phyloP scores from a whole-genome alignment of 768 basidiomycete species.

The Lactifluus piperatus region DNA sequence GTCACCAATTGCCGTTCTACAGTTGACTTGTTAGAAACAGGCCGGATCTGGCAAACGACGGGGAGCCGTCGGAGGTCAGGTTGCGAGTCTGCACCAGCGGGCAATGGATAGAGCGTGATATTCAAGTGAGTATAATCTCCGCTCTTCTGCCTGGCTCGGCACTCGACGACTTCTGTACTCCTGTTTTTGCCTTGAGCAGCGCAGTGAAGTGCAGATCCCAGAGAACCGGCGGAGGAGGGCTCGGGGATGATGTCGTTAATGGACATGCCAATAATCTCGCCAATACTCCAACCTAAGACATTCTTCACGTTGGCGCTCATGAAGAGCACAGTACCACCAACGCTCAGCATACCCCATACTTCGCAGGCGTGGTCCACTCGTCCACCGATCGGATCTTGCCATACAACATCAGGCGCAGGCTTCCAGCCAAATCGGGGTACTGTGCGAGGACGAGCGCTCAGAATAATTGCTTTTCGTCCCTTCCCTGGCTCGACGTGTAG shows the following conservation, averaged over 20 bases:
- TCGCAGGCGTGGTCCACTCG: constrained; percentile 27
- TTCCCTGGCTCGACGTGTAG: constrained; percentile 91
- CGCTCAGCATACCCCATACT: constrained; percentile 49
- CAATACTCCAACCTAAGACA: constrained; percentile 54
- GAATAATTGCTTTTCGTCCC: constrained; percentile 86
- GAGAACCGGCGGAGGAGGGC: background rate
- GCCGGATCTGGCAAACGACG: constrained; percentile 25
- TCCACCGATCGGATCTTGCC: constrained; percentile 8
- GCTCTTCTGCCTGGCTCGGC: constrained; percentile 6
- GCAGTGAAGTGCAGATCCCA: constrained; percentile 20
- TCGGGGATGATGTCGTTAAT: constrained; percentile 32
- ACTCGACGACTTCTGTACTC: constrained; percentile 12
- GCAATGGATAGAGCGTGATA: constrained; percentile 17
- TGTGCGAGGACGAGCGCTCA: constrained; percentile 68
- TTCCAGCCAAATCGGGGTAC: constrained; percentile 60
- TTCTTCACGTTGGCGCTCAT: constrained; percentile 45
- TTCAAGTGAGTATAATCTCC: constrained; percentile 5
- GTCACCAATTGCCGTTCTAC: constrained; percentile 7
- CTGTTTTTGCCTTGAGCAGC: constrained; percentile 7
- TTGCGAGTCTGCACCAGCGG: constrained; percentile 9
- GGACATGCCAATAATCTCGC: constrained; percentile 44
- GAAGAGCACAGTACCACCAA: constrained; percentile 40
- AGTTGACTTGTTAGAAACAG: constrained; percentile 9
- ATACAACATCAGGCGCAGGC: constrained; percentile 35
- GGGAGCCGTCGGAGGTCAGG: constrained; percentile 8